These are phyloP conservation scores for Paratinospora sagittata DNA, from an alignment of 164 flowering plant genomes.

Conservation along the genomic window DNA sequence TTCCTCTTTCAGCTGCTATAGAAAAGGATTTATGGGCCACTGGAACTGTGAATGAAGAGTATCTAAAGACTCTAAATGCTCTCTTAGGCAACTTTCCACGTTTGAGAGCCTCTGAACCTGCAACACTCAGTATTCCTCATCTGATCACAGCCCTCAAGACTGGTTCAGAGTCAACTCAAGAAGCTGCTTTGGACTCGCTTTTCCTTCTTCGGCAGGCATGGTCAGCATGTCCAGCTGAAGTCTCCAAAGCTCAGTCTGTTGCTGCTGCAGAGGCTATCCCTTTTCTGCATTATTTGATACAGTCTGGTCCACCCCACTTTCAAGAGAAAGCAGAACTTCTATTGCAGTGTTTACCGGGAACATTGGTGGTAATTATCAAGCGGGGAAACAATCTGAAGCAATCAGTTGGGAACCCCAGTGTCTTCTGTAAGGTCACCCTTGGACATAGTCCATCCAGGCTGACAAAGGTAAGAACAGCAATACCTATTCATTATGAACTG, in stretches of 20 bases:
- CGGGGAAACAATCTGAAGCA: conserved; percentile 97
- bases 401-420: conserved; percentile 93
- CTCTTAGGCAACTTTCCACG: conserved; percentile 88
- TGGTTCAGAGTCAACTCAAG: conserved; percentile 89
- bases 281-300: conserved; percentile 79
- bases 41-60: conserved; percentile 86
- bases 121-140: conserved; percentile 93
- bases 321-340: conserved; percentile 95
- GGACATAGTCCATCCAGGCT: conserved; percentile 74
- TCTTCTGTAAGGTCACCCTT: conserved; percentile 85
- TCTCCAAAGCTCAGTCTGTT: conserved; percentile 84
- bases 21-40: conserved; percentile 94
- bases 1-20: conserved; percentile 63
- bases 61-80: conserved; percentile 79
- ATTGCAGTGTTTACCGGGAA: conserved; percentile 96
- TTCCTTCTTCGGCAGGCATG: conserved; percentile 94
- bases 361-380: conserved; percentile 75
- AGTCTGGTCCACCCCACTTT: conserved; percentile 96
- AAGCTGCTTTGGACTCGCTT: conserved; percentile 89
- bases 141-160: conserved; percentile 83
- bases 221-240: conserved; percentile 98
- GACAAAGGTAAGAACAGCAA: conserved; percentile 52
- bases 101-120: conserved; percentile 93
- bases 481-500: too few relatives aligned
- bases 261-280: conserved; percentile 98